These are phyloP conservation scores for Candida sanyaensis DNA, from an alignment of 1,139 yeast genomes.

Conservation along the genomic window DNA sequence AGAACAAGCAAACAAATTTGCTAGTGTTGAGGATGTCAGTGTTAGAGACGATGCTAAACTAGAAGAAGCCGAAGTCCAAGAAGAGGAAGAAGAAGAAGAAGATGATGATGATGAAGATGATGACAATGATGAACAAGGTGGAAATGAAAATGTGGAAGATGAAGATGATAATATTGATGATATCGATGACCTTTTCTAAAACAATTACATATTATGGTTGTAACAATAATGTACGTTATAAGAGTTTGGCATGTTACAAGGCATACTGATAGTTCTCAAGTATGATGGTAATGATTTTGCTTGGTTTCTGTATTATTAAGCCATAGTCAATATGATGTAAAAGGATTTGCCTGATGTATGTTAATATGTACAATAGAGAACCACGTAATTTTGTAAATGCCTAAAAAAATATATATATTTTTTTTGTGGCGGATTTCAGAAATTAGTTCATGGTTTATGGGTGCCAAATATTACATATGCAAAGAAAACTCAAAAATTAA, in stretches of 20 bases:
- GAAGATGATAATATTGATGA: conserved; percentile 47
- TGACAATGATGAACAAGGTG: conserved; percentile 31
- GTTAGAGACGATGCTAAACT: conserved; percentile 16
- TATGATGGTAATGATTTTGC: too few species aligned
- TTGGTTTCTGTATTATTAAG: too few species aligned
- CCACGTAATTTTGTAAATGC: too few species aligned
- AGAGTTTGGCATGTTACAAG: too few species aligned
- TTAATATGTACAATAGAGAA: too few species aligned
- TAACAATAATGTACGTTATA: too few species aligned
- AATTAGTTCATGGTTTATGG: not conserved
- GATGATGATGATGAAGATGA: conserved; percentile 30
- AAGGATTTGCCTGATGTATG: too few species aligned
- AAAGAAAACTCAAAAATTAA: not conserved
- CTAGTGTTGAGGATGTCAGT: not conserved
- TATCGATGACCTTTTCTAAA: conserved; percentile 32
- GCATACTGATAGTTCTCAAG: too few species aligned
- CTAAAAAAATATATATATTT: too few species aligned
- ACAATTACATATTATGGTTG: not conserved
- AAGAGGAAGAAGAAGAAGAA: conserved; percentile 23
- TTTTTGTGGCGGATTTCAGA: not conserved
- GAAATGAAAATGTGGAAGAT: conserved; percentile 30
- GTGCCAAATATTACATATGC: not conserved
- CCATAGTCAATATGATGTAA: too few species aligned
- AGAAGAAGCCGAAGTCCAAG: conserved; percentile 13
- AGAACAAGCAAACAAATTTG: conserved; percentile 12